Evolutionary conservation across 2,329 filamentous ascomycete genomes (phyloP).

Genomic region (Colletotrichum godetiae): DNA sequence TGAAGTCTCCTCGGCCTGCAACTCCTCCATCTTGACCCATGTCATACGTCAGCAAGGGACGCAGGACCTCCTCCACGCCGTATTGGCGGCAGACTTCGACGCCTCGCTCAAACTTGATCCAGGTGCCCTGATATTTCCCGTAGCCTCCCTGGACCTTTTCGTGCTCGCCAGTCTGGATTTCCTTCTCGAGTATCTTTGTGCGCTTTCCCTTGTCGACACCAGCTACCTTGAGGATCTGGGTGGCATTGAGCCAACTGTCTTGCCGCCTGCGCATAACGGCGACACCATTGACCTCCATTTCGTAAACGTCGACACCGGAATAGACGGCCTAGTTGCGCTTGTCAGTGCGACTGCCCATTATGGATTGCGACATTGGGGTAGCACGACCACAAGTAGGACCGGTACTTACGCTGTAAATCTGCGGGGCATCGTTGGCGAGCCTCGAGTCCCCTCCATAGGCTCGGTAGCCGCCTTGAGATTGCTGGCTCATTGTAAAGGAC

Average conservation of each 20-base stretch:
- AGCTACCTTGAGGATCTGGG: constrained; percentile 97
- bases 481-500: constrained; percentile 68
- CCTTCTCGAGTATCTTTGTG: constrained; percentile 97
- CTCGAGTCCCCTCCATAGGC: constrained; percentile 49
- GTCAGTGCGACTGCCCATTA: constrained; percentile 8
- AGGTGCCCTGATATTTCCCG: constrained; percentile 98
- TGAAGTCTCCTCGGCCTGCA: constrained; percentile 79
- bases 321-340: constrained; percentile 76
- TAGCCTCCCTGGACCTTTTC: constrained; percentile 99
- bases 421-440: constrained; percentile 56
- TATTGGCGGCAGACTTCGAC: constrained; percentile 89
- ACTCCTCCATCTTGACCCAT: constrained; percentile 80
- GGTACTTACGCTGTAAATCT: constrained; percentile 70
- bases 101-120: constrained; percentile 94
- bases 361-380: background rate
- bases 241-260: constrained; percentile 97
- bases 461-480: constrained; percentile 58
- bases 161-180: constrained; percentile 95
- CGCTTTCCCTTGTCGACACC: constrained; percentile 97
- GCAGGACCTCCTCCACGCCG: constrained; percentile 80
- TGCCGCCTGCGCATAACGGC: constrained; percentile 96
- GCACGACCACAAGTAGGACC: background rate
- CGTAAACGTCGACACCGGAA: constrained; percentile 95
- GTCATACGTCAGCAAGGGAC: constrained; percentile 82
- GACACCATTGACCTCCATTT: constrained; percentile 95